phyloP scores from a whole-genome alignment of 2,329 filamentous ascomycete genomes.

The Rutstroemia sydowiana region DNA sequence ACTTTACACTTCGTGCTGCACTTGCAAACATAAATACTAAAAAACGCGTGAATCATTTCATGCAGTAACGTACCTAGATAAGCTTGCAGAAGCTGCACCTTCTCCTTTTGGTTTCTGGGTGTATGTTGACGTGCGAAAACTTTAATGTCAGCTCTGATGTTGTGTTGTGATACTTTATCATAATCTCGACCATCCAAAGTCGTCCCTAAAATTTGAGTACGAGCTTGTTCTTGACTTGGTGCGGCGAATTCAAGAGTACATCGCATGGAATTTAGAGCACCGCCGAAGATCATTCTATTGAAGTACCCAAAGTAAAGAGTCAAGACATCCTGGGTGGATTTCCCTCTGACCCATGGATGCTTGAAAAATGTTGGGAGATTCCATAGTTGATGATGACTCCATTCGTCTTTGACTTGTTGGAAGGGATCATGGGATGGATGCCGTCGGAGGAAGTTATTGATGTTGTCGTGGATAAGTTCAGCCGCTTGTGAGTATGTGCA shows the following conservation, averaged over 20 bases:
- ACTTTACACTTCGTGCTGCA: background rate
- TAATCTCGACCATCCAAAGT: background rate
- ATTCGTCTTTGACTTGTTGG: slow-evolving; percentile 1
- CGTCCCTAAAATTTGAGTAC: background rate
- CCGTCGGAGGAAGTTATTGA: background rate
- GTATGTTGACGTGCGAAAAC: background rate
- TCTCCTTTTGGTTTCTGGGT: background rate
- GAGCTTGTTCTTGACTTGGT: background rate
- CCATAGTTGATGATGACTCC: background rate
- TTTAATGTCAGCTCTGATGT: background rate
- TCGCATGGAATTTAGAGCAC: slow-evolving; percentile 2
- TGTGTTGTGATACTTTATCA: background rate
- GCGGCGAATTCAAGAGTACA: slow-evolving; percentile 1
- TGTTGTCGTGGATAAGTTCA: slow-evolving; percentile 4
- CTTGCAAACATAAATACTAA: slow-evolving; percentile 10
- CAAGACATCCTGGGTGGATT: slow-evolving; percentile 1
- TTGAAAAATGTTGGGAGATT: background rate
- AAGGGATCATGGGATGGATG: background rate
- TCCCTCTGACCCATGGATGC: slow-evolving; percentile 4
- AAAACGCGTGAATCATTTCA: slow-evolving; percentile 8
- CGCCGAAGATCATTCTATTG: slow-evolving; percentile 5
- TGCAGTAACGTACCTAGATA: slow-evolving; percentile 7
- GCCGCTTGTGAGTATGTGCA: slow-evolving; percentile 7
- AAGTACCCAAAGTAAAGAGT: slow-evolving; percentile 4
- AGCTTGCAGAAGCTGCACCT: background rate